Percentiles rank a stretch among this genome's conserved stretches.
These are phyloP conservation scores for Fusarium nanum DNA, from an alignment of 2,329 filamentous ascomycete genomes.

Conservation along the genomic window DNA sequence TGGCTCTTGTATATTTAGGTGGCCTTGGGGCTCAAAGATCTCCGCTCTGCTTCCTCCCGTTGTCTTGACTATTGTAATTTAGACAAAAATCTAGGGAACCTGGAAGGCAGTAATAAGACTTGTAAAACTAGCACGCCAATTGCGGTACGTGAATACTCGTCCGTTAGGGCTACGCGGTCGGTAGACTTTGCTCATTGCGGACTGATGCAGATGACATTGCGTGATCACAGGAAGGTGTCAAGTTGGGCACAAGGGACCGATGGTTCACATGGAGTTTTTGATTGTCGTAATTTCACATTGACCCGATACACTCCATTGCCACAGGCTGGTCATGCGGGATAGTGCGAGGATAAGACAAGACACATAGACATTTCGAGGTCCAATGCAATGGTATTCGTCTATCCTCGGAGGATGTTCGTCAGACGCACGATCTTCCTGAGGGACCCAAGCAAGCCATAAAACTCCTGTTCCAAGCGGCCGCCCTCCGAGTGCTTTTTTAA, in stretches of 20 bases:
- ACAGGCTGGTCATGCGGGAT: conserved; percentile 21
- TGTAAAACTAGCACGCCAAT: conserved; percentile 40
- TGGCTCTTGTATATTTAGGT: conserved; percentile 54
- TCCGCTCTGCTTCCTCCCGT: conserved; percentile 56
- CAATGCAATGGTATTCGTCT: conserved; percentile 59
- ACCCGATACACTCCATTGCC: conserved; percentile 29
- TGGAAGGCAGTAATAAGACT: conserved; percentile 48
- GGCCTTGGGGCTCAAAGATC: conserved; percentile 51
- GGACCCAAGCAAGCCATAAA: conserved; percentile 59
- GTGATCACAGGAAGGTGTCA: not conserved
- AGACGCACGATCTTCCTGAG: conserved; percentile 56
- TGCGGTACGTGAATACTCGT: not conserved
- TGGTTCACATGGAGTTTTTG: conserved; percentile 27
- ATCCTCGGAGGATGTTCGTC: conserved; percentile 57
- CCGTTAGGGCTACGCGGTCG: not conserved
- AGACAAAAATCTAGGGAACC: conserved; percentile 40
- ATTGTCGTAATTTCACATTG: conserved; percentile 37
- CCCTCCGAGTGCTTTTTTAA: conserved; percentile 54
- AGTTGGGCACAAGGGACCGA: not conserved
- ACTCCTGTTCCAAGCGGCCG: conserved; percentile 60
- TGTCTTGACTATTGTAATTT: conserved; percentile 55
- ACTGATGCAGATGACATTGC: not conserved
- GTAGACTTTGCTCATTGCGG: not conserved
- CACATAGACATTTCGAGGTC: conserved; percentile 44
- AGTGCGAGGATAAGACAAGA: conserved; percentile 26